A percentile compares a stretch with the other conserved stretches of the same genome.
Evolutionary conservation across 352 stramenopile species (phyloP).

Genomic region (Globisporangium irregulare): DNA sequence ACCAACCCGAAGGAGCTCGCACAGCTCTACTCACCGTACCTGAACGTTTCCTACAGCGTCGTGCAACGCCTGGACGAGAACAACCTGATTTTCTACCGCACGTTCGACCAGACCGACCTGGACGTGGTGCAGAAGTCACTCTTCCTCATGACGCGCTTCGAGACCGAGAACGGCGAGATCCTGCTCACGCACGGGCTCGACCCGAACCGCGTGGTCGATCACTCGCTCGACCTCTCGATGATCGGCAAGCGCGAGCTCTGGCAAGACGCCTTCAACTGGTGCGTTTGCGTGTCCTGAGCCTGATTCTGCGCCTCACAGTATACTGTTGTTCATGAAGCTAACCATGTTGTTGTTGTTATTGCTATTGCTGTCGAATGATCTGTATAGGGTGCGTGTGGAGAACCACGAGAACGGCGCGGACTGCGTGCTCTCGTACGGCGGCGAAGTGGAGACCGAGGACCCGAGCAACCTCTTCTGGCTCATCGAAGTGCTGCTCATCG

Average conservation of each 20-base stretch:
- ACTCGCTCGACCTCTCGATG: constrained; percentile 31
- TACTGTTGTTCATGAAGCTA: neutral
- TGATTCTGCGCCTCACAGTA: neutral
- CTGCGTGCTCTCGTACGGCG: constrained; percentile 41
- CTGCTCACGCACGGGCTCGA: constrained; percentile 35
- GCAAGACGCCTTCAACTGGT: constrained; percentile 43
- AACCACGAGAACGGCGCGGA: constrained; percentile 25
- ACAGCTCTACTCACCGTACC: constrained; percentile 40
- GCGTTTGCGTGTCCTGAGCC: constrained; percentile 13
- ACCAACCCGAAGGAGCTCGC: constrained; percentile 23
- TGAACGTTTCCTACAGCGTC: constrained; percentile 31
- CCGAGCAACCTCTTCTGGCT: constrained; percentile 46
- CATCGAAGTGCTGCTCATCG: constrained; percentile 46
- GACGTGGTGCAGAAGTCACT: constrained; percentile 41
- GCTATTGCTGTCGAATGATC: neutral
- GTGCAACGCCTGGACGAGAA: constrained; percentile 43
- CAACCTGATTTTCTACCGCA: constrained; percentile 40
- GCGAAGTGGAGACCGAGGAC: constrained; percentile 28
- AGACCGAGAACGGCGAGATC: constrained; percentile 41
- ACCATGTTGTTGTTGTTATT: constrained; percentile 5
- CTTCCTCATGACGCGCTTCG: constrained; percentile 43
- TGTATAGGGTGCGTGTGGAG: constrained; percentile 35
- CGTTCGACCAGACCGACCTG: constrained; percentile 37
- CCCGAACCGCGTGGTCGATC: constrained; percentile 32
- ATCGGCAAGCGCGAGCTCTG: constrained; percentile 41